A percentile compares a stretch with the other conserved stretches of the same genome.
Conservation (phyloP, 2,329 filamentous ascomycete species). For the Aspergillus sp. region DNA sequence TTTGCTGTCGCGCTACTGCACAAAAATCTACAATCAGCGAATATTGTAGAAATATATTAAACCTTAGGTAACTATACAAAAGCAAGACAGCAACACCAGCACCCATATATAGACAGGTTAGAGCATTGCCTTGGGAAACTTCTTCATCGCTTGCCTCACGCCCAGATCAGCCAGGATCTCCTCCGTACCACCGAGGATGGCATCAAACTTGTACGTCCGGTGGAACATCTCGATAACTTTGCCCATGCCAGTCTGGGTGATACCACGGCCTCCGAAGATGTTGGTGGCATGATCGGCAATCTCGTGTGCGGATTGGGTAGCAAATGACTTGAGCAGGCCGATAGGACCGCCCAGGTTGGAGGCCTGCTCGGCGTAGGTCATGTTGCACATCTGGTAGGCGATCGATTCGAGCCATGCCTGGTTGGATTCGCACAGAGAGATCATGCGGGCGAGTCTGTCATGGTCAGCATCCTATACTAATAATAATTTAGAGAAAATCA, state of each 20-base stretch:
- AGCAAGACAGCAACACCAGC: neutral
- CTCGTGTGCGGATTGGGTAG: slow-evolving; percentile 69
- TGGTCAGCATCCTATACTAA: neutral
- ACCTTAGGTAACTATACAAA: neutral
- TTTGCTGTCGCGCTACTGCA: too few species aligned
- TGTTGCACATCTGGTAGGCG: slow-evolving; percentile 80
- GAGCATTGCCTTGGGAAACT: slow-evolving; percentile 76
- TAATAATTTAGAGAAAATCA: slow-evolving; percentile 3
- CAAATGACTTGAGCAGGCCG: slow-evolving; percentile 70
- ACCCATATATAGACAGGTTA: slow-evolving; percentile 34
- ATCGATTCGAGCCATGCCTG: slow-evolving; percentile 79
- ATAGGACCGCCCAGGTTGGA: slow-evolving; percentile 72
- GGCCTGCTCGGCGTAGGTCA: slow-evolving; percentile 70
- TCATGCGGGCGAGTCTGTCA: slow-evolving; percentile 70
- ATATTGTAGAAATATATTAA: too few species aligned
- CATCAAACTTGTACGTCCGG: slow-evolving; percentile 73
- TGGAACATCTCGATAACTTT: slow-evolving; percentile 76
- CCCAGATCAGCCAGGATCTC: slow-evolving; percentile 75
- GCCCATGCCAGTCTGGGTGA: slow-evolving; percentile 79
- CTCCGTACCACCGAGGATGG: slow-evolving; percentile 71
- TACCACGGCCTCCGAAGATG: slow-evolving; percentile 73
- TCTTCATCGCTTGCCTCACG: slow-evolving; percentile 73
- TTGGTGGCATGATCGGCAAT: slow-evolving; percentile 77
- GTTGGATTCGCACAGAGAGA: slow-evolving; percentile 69
- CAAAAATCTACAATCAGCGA: too few species aligned